A percentile compares a stretch with the other conserved stretches of the same genome.
Conservation (phyloP, 192 early-diverging fungal genomes). For the Podila epigama region DNA sequence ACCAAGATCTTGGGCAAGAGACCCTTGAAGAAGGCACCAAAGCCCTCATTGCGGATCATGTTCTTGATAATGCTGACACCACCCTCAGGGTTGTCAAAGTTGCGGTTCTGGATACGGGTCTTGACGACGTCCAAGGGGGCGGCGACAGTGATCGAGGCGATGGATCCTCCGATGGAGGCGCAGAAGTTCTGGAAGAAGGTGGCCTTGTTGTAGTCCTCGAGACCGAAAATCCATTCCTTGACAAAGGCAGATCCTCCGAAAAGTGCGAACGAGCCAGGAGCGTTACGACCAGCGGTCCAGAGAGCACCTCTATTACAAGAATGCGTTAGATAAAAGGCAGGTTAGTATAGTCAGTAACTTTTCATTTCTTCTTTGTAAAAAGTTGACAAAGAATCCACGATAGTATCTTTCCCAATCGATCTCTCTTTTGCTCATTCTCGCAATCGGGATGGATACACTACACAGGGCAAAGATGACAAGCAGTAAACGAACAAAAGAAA, state of each 20-base stretch:
- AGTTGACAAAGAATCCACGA: too few species aligned
- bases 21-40: constrained; percentile 94
- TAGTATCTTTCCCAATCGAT: too few species aligned
- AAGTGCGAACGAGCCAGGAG: constrained; percentile 97
- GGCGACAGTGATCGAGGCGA: constrained; percentile 91
- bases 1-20: constrained; percentile 83
- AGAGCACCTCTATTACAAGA: constrained; percentile 72
- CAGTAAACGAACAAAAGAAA: not conserved
- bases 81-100: constrained; percentile 86
- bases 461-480: not conserved
- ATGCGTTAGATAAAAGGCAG: not conserved
- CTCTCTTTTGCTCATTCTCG: not conserved
- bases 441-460: too few species aligned
- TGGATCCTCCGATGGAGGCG: constrained; percentile 92
- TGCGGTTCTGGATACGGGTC: constrained; percentile 94
- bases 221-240: constrained; percentile 89
- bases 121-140: constrained; percentile 98
- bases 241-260: constrained; percentile 92
- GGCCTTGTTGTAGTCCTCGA: constrained; percentile 90
- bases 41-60: constrained; percentile 92
- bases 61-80: constrained; percentile 85
- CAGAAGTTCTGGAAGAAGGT: constrained; percentile 97
- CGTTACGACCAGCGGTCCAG: constrained; percentile 97
- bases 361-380: not conserved
- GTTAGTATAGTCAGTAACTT: not conserved